phyloP scores from a whole-genome alignment of 2,329 filamentous ascomycete species.

The Endocalyx cinctus region DNA sequence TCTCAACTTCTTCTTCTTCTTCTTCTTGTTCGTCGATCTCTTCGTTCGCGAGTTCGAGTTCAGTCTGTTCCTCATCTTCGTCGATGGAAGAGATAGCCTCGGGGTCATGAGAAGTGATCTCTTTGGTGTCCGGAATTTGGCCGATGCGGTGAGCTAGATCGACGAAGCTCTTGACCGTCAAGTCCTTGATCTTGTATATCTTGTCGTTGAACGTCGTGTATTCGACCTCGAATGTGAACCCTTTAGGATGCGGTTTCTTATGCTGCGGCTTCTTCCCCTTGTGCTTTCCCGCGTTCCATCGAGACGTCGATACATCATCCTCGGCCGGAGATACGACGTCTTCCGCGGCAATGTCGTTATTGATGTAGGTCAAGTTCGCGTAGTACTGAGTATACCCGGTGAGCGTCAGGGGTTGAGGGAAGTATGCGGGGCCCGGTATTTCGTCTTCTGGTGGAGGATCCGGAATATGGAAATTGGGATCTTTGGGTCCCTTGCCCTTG shows the following conservation, averaged over 20 bases:
- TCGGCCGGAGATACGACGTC: too few relatives aligned
- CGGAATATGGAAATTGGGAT: constrained; percentile 62
- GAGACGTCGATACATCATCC: constrained; percentile 27
- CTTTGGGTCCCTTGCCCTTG: constrained; percentile 46
- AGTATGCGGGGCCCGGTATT: constrained; percentile 85
- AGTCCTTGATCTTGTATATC: constrained; percentile 69
- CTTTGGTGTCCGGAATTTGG: constrained; percentile 28
- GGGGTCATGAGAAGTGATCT: constrained; percentile 23
- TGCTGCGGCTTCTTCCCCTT: constrained; percentile 51
- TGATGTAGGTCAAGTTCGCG: constrained; percentile 87
- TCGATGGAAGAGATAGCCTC: constrained; percentile 9
- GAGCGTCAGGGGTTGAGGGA: constrained; percentile 73
- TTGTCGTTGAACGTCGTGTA: constrained; percentile 79
- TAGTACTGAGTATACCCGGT: constrained; percentile 85
- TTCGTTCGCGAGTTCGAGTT: constrained; percentile 16
- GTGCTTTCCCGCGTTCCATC: constrained; percentile 63
- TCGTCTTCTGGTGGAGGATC: constrained; percentile 65
- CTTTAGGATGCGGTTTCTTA: constrained; percentile 51
- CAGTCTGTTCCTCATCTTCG: constrained; percentile 18
- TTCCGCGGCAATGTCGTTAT: constrained; percentile 58
- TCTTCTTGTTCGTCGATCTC: constrained; percentile 21
- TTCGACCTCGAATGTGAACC: constrained; percentile 74
- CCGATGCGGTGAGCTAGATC: constrained; percentile 78
- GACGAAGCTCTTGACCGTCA: constrained; percentile 80
- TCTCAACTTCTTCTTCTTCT: constrained; percentile 20